Evolutionary conservation across 2,329 filamentous ascomycete genomes (phyloP).

Genomic region (Seiridium unicorne): DNA sequence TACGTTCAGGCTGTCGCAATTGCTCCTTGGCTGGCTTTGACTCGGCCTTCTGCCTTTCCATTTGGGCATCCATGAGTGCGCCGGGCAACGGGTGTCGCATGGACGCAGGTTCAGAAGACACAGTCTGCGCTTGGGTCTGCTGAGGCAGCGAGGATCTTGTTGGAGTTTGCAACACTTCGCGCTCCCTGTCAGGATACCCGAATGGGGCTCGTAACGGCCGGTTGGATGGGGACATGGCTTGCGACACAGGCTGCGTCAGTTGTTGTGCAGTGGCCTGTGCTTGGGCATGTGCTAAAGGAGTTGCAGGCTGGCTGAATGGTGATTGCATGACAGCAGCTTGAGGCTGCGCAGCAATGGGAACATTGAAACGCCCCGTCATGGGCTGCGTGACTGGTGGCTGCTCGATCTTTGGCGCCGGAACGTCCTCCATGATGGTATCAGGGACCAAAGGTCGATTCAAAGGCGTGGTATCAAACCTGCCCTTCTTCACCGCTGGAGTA

Average conservation of each 20-base stretch:
- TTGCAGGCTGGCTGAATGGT: conserved; percentile 26
- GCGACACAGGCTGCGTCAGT: conserved; percentile 35
- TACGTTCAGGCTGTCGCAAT: conserved; percentile 26
- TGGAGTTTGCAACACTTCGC: conserved; percentile 24
- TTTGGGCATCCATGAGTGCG: conserved; percentile 25
- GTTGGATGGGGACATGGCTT: conserved; percentile 45
- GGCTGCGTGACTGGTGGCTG: conserved; percentile 33
- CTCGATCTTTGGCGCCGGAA: conserved; percentile 45
- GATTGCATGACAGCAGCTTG: conserved; percentile 21
- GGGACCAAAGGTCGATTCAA: conserved; percentile 48
- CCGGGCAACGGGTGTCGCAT: conserved; percentile 28
- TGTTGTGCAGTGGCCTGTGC: conserved; percentile 32
- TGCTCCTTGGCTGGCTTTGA: conserved; percentile 29
- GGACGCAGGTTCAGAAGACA: conserved; percentile 21
- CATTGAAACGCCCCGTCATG: conserved; percentile 39
- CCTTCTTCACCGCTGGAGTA: conserved; percentile 48
- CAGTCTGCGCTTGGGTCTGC: conserved; percentile 24
- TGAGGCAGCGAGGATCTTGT: conserved; percentile 25
- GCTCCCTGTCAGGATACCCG: conserved; percentile 44
- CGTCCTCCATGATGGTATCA: conserved; percentile 44
- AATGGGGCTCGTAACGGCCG: conserved; percentile 46
- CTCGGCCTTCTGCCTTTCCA: conserved; percentile 29
- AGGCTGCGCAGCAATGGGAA: conserved; percentile 44
- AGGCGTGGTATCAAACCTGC: conserved; percentile 44
- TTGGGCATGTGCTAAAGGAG: conserved; percentile 19